Conservation (phyloP, 352 stramenopile genomes). For the Phytophthora tubulina region DNA sequence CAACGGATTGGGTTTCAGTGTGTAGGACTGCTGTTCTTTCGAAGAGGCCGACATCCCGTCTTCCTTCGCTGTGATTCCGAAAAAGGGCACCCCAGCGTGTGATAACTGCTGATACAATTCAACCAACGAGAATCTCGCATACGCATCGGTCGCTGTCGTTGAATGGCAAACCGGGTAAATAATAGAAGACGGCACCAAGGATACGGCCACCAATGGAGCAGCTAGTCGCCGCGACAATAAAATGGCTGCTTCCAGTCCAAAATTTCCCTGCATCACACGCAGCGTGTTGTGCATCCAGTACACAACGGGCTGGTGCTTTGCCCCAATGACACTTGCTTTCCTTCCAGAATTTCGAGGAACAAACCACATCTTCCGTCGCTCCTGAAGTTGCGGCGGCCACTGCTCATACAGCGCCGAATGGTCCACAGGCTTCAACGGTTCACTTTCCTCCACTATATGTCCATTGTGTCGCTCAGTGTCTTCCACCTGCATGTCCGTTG, state of each 20-base stretch:
- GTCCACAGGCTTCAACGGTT: slow-evolving; percentile 13
- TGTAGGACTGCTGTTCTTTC: slow-evolving; percentile 5
- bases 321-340: slow-evolving; percentile 9
- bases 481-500: not conserved
- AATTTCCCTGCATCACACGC: slow-evolving; percentile 73
- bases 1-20: slow-evolving; percentile 38
- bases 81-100: slow-evolving; percentile 52
- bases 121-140: slow-evolving; percentile 58
- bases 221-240: slow-evolving; percentile 51
- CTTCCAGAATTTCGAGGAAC: slow-evolving; percentile 22
- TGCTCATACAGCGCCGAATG: slow-evolving; percentile 41
- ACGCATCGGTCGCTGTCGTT: slow-evolving; percentile 62
- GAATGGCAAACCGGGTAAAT: slow-evolving; percentile 69
- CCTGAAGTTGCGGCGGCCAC: slow-evolving; percentile 61
- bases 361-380: slow-evolving; percentile 59
- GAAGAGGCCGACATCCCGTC: not conserved
- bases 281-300: slow-evolving; percentile 80
- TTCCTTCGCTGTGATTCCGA: slow-evolving; percentile 51
- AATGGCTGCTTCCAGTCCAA: slow-evolving; percentile 61
- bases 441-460: slow-evolving; percentile 7
- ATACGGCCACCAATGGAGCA: slow-evolving; percentile 59
- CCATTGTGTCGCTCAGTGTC: not conserved
- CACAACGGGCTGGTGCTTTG: slow-evolving; percentile 46
- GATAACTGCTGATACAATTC: slow-evolving; percentile 61
- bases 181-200: slow-evolving; percentile 55